Evolutionary conservation across 2,329 filamentous ascomycete species (phyloP).

Genomic region (Xylariomycetidae sp.): DNA sequence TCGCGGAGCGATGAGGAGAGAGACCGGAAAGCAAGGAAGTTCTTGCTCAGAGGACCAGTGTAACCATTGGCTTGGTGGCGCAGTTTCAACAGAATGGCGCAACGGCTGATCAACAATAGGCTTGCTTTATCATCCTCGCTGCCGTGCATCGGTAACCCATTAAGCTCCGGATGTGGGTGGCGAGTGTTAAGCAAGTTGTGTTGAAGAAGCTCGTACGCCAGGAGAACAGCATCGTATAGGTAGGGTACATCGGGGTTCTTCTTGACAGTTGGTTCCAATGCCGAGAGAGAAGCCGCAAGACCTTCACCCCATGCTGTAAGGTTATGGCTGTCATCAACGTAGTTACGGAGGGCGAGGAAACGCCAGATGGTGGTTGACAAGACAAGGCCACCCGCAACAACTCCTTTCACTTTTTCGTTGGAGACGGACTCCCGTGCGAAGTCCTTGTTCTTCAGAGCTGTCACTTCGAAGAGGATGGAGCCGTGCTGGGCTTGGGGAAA

Average conservation of each 20-base stretch:
- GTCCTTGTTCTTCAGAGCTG: constrained; percentile 62
- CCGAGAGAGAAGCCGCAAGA: constrained; percentile 63
- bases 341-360: constrained; percentile 84
- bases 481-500: constrained; percentile 41
- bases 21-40: constrained; percentile 80
- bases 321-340: constrained; percentile 72
- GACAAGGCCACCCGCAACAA: constrained; percentile 62
- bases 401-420: constrained; percentile 54
- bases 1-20: constrained; percentile 75
- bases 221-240: constrained; percentile 72
- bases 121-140: constrained; percentile 70
- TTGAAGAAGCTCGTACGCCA: constrained; percentile 81
- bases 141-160: constrained; percentile 51
- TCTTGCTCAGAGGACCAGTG: constrained; percentile 88
- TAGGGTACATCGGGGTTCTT: constrained; percentile 38
- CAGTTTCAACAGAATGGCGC: constrained; percentile 77
- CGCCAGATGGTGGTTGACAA: constrained; percentile 75
- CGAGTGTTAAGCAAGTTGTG: constrained; percentile 73
- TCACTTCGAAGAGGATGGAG: constrained; percentile 55
- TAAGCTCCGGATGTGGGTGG: constrained; percentile 50
- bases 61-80: constrained; percentile 84
- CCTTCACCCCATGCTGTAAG: constrained; percentile 82
- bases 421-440: constrained; percentile 67
- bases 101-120: constrained; percentile 78
- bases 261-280: constrained; percentile 51